These are phyloP conservation scores for Oryza meyeriana DNA, from an alignment of 176 grass and related monocot species.

Conservation along the genomic window DNA sequence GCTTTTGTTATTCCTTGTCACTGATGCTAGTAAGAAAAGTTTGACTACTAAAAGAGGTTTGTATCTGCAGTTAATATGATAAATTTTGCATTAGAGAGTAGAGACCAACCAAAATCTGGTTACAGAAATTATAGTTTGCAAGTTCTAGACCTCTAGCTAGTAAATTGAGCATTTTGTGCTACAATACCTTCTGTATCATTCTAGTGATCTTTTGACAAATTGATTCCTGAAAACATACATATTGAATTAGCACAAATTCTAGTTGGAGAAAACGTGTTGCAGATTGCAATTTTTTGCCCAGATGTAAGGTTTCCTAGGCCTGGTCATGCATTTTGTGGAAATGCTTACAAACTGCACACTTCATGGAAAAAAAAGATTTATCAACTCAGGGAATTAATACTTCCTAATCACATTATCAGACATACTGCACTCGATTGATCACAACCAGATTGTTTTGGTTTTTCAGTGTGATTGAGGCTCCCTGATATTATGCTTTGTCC, in stretches of 20 bases:
- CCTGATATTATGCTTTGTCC: conserved; percentile 35
- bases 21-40: background rate
- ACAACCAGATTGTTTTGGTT: conserved; percentile 15
- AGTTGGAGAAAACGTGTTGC: background rate
- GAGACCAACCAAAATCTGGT: background rate
- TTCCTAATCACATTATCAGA: background rate
- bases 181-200: background rate
- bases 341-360: background rate
- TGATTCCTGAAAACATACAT: background rate
- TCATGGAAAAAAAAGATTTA: background rate
- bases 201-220: background rate
- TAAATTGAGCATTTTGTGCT: background rate
- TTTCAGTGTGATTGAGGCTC: conserved; percentile 4
- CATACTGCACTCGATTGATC: conserved; percentile 15
- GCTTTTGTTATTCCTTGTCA: conserved; percentile 9
- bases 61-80: background rate
- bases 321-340: background rate
- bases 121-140: background rate
- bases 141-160: background rate
- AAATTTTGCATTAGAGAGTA: conserved; percentile 2
- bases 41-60: conserved; percentile 2
- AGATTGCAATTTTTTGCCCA: background rate
- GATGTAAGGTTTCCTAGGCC: background rate
- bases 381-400: conserved; percentile 12
- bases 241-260: conserved; percentile 4